A percentile compares a stretch with the other conserved stretches of the same genome.
phyloP scores from a whole-genome alignment of 495 filamentous ascomycete genomes.

The Talaromyces thailandensis region DNA sequence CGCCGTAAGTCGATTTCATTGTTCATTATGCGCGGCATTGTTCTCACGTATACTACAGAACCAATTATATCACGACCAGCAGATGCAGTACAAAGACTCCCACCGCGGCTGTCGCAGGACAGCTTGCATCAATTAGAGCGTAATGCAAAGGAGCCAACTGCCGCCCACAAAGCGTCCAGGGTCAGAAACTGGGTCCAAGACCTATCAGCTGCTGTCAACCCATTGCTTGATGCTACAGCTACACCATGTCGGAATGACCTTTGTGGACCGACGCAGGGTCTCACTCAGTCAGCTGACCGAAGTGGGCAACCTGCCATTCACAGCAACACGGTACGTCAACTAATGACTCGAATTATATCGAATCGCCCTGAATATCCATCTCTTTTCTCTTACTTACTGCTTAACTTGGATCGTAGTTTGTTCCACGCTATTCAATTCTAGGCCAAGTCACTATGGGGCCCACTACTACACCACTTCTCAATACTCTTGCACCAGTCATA shows the following conservation, averaged over 20 bases:
- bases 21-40: not conserved
- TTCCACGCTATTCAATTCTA: not conserved
- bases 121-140: not conserved
- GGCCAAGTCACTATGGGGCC: not conserved
- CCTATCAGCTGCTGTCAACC: not conserved
- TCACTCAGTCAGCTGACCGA: not conserved
- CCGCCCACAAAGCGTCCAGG: not conserved
- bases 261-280: not conserved
- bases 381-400: not conserved
- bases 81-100: not conserved
- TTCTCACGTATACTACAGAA: not conserved
- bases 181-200: not conserved
- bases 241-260: not conserved
- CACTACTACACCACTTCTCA: not conserved
- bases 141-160: not conserved
- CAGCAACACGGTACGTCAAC: not conserved
- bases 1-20: not conserved
- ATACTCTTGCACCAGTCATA: not conserved
- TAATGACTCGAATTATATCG: not conserved
- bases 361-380: not conserved
- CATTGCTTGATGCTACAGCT: not conserved
- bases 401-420: not conserved
- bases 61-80: not conserved
- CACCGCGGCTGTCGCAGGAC: not conserved
- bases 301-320: not conserved